These are phyloP conservation scores for Huntiella moniliformis DNA, from an alignment of 2,329 filamentous ascomycete genomes.

Conservation along the genomic window DNA sequence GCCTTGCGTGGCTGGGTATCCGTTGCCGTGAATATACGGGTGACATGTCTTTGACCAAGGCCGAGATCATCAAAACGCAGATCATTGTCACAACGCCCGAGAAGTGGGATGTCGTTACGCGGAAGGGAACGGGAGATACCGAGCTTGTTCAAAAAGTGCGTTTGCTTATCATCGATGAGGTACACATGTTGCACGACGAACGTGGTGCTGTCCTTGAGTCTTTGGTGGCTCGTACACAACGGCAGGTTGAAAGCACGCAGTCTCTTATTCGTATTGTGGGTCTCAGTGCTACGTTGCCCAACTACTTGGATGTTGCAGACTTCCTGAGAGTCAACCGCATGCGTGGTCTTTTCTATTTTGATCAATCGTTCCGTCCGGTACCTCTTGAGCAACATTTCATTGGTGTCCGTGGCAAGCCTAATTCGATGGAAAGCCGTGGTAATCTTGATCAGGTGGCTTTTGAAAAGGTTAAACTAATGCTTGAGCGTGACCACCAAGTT, in stretches of 20 bases:
- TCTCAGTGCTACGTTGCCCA: slow-evolving; percentile 85
- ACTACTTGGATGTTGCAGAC: slow-evolving; percentile 91
- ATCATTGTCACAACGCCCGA: slow-evolving; percentile 97
- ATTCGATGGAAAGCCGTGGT: slow-evolving; percentile 62
- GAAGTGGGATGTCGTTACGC: slow-evolving; percentile 97
- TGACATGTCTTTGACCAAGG: slow-evolving; percentile 96
- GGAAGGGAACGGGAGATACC: slow-evolving; percentile 92
- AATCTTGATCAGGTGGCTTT: slow-evolving; percentile 78
- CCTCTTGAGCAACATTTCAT: slow-evolving; percentile 95
- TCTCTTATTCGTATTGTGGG: slow-evolving; percentile 92
- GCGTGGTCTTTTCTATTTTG: slow-evolving; percentile 91
- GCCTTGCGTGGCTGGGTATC: slow-evolving; percentile 83
- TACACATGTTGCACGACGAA: slow-evolving; percentile 98
- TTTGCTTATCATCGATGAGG: slow-evolving; percentile 91
- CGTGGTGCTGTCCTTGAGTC: slow-evolving; percentile 91
- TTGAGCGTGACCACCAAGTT: slow-evolving; percentile 79
- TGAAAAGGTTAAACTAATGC: slow-evolving; percentile 88
- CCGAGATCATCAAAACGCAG: slow-evolving; percentile 87
- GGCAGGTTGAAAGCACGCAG: slow-evolving; percentile 95
- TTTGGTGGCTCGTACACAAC: slow-evolving; percentile 79
- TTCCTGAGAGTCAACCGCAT: slow-evolving; percentile 91
- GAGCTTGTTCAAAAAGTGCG: slow-evolving; percentile 95
- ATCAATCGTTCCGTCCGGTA: slow-evolving; percentile 85
- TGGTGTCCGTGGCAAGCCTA: slow-evolving; percentile 80
- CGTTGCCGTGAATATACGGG: slow-evolving; percentile 87